Evolutionary conservation across 306 rosid species (phyloP), one percentile per base, ranked within the genome.

Genomic region (Echinosophora koreensis): DNA sequence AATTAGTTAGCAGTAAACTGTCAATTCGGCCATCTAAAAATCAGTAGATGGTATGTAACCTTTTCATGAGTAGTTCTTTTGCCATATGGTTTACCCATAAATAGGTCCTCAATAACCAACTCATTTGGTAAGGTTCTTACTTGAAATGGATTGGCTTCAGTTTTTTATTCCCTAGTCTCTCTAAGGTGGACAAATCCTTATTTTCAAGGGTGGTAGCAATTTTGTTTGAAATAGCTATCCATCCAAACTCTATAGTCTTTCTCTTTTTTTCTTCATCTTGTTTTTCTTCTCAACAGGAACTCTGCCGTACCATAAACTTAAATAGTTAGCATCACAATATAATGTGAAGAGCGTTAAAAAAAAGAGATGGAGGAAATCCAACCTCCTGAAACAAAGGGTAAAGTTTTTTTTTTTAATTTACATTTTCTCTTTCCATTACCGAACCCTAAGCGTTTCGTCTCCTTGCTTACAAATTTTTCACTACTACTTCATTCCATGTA

Each of bases 31-130:
- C n/a, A n/a, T n/a, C n/a, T n/a, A n/a, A n/a, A n/a, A n/a, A n/a
- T n/a, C n/a, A n/a, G n/a, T n/a, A n/a, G n/a, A n/a, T n/a, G n/a
- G n/a, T n/a, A n/a, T 14, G 28, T 11, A 69, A 90, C 98, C 68
- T 89, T 86, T 76, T 98, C 99, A 1, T 87, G 91, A 66, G 89
- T 74, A 79, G 99, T 97, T 77, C 64, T 84, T 85, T 88, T 93
- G 73, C 99, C 98, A 88, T 96, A 93, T 51, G 99, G 99, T 83
- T 88, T 88, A 68, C 98, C 97, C 98, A 96, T 96, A 63, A 77
- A 72, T 8, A 91, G 46, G 27, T 93, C 99, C 86, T 96, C 98
- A 8, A 93, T 82, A 50, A 88, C 89, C 89, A 96, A 83, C 56
- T 98, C 98, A 88, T 96, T 96, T 52, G 92, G 44, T 83, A 66